A percentile compares a stretch with the other conserved stretches of the same genome.
Conservation (phyloP, 75 land plant species). For the Pseudotsuga menziesii region DNA sequence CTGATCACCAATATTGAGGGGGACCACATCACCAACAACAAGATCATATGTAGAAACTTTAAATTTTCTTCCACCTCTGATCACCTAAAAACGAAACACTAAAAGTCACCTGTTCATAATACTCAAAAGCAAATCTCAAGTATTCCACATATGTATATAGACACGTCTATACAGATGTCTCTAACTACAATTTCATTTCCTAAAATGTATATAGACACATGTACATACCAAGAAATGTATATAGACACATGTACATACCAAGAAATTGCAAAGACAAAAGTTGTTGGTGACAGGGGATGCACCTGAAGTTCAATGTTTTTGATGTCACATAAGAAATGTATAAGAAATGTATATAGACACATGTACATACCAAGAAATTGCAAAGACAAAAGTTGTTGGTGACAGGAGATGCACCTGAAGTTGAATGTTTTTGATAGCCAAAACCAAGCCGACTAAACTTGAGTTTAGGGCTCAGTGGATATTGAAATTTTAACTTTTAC, state of each 20-base stretch:
- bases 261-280: not conserved
- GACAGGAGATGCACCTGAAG: constrained; percentile 41
- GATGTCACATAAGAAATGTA: too few relatives aligned
- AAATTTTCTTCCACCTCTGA: constrained; percentile 68
- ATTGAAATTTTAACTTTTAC: too few relatives aligned
- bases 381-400: not conserved
- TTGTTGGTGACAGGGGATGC: not conserved
- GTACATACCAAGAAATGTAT: too few relatives aligned
- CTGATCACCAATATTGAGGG: constrained; percentile 85
- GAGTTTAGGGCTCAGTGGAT: too few relatives aligned
- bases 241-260: not conserved
- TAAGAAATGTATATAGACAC: too few relatives aligned
- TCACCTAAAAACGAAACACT: constrained; percentile 28
- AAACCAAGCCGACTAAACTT: too few relatives aligned
- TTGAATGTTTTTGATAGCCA: too few relatives aligned
- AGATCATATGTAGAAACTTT: constrained; percentile 69
- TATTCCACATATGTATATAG: too few relatives aligned
- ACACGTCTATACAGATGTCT: too few relatives aligned
- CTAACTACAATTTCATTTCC: not conserved
- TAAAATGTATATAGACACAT: not conserved
- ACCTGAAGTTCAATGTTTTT: constrained; percentile 79
- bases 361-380: not conserved
- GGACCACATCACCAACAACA: constrained; percentile 83
- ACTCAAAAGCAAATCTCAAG: too few relatives aligned
- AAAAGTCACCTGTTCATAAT: not conserved